phyloP scores from a whole-genome alignment of 495 filamentous ascomycete genomes.

The Parathielavia appendiculata region DNA sequence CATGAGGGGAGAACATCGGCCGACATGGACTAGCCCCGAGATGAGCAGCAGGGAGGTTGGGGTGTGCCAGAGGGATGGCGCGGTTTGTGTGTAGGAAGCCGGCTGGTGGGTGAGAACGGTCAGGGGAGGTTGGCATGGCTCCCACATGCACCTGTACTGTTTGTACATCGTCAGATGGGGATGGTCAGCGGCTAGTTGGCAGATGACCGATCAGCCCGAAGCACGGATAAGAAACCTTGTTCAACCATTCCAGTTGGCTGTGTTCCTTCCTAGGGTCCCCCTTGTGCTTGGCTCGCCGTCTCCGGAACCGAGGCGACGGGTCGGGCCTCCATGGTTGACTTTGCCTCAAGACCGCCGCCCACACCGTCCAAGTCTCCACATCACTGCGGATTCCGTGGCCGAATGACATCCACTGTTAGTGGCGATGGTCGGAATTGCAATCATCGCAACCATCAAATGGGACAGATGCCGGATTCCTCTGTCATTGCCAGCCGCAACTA shows the following conservation, averaged over 20 bases:
- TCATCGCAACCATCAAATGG: not conserved
- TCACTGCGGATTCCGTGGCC: not conserved
- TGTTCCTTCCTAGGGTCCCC: not conserved
- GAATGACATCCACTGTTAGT: not conserved
- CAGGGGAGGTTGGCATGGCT: conserved; percentile 29
- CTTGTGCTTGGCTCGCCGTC: not conserved
- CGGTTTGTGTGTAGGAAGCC: not conserved
- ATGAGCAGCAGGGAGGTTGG: conserved; percentile 27
- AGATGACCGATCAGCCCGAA: not conserved
- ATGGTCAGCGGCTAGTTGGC: no score
- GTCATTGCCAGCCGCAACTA: not conserved
- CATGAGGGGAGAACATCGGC: conserved; percentile 57
- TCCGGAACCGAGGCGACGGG: conserved; percentile 24
- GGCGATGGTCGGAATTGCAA: not conserved
- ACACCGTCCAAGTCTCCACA: not conserved
- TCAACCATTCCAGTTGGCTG: not conserved
- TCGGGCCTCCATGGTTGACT: conserved; percentile 12
- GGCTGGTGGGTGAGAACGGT: conserved; percentile 23
- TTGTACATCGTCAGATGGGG: no score
- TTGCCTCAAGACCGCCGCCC: conserved; percentile 1
- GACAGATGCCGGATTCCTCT: not conserved
- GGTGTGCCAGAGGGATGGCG: conserved; percentile 28
- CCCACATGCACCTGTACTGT: no score
- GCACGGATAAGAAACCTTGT: not conserved
- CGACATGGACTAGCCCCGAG: conserved; percentile 20